Evolutionary conservation across 1,284 basidiomycete species (phyloP), one percentile per base, ranked within the genome.

Genomic region (Ceratobasidium papillatum): DNA sequence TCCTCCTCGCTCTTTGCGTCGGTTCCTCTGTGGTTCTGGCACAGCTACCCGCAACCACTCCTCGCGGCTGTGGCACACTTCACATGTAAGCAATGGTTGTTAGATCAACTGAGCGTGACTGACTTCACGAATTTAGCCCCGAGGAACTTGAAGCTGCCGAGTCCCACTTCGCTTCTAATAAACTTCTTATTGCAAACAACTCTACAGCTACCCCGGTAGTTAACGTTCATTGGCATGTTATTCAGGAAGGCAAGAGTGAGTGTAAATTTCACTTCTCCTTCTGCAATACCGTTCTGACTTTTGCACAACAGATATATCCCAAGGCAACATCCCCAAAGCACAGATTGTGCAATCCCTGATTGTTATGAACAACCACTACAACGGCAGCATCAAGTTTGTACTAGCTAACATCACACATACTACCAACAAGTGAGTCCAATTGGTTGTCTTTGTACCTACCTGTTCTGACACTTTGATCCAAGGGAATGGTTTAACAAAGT

Each of bases 401-500:
- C 54, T 58, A 3, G 52, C 51, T 12, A 47, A 41, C 9, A 38
- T 17, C 34, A 54, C 30, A 14, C 54, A 22, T n/a, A 69, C 54
- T 17, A 56, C 51, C 30, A 69, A 69, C 30, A 22, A 34, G 66
- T 69, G n/a, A 45, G 66, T 45, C 32, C 30, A 3, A 14, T 11
- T 27, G 2, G 0, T 7, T 19, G 1, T n/a, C 11, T 22, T 5
- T n/a, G 1, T 38, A 5, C 32, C 17, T 22, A 2, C n/a, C 38
- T 41, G 7, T 7, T 5, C 25, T 12, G n/a, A 32, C 58, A 12
- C 30, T 61, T 7, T n/a, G n/a, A n/a, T 41, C 36, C 17, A 3
- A 75, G 58, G 2, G 49, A 73, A 14, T 73, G 69, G 69, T 73
- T 73, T 47, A 63, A 63, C 8, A 38, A 32, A 19, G 69, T 81